A percentile compares a stretch with the other conserved stretches of the same genome.
phyloP scores from a whole-genome alignment of 768 basidiomycete genomes.

The Podaxis pistillaris region DNA sequence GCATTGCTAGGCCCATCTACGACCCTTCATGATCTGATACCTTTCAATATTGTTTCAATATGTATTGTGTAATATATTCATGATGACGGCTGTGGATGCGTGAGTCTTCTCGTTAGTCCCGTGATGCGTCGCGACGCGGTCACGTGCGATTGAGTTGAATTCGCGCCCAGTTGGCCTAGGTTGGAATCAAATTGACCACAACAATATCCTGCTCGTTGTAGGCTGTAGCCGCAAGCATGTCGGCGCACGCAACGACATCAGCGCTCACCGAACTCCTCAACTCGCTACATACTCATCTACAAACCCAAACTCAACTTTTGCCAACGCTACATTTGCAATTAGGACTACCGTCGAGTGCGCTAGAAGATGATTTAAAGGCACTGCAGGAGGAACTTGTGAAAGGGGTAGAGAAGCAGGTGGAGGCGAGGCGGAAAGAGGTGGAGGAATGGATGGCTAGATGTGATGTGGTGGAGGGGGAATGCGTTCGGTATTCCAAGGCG shows the following conservation, averaged over 20 bases:
- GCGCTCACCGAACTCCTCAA: constrained; percentile 66
- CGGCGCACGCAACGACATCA: constrained; percentile 26
- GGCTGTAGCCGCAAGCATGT: constrained; percentile 18
- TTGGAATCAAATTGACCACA: constrained; percentile 4
- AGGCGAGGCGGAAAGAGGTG: constrained; percentile 69
- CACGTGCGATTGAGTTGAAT: constrained; percentile 17
- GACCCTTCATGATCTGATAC: background rate
- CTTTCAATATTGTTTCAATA: background rate
- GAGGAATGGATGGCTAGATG: constrained; percentile 71
- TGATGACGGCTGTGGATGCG: background rate
- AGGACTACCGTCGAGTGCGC: constrained; percentile 73
- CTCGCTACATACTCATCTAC: constrained; percentile 75
- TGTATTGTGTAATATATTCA: background rate
- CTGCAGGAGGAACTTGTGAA: constrained; percentile 74
- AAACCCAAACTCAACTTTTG: constrained; percentile 77
- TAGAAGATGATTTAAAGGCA: constrained; percentile 75
- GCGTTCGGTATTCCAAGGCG: constrained; percentile 63
- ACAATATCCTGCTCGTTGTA: constrained; percentile 7
- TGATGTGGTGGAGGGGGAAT: constrained; percentile 58
- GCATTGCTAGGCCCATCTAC: background rate
- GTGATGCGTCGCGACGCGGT: constrained; percentile 12
- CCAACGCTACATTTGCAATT: constrained; percentile 83
- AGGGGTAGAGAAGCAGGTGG: constrained; percentile 75
- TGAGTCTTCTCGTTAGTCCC: background rate
- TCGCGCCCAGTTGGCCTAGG: background rate